phyloP scores from a whole-genome alignment of 2,329 filamentous ascomycete genomes.

The Penicillium sp. region DNA sequence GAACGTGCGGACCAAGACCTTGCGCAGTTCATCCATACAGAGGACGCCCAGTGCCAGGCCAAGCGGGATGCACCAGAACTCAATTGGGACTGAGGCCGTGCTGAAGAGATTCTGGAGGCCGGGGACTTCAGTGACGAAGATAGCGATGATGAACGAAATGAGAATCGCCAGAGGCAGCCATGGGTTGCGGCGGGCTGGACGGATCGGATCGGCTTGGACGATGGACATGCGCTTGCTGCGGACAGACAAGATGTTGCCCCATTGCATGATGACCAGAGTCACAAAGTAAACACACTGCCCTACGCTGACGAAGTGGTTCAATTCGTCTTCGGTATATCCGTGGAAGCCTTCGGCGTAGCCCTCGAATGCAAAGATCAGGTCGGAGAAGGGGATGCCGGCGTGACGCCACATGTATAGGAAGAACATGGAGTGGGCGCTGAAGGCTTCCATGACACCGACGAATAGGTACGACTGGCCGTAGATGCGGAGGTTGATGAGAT shows the following conservation, averaged over 20 bases:
- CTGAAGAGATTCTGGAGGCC: conserved; percentile 51
- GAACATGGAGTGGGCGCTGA: conserved; percentile 53
- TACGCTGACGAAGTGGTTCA: conserved; percentile 50
- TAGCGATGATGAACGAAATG: conserved; percentile 51
- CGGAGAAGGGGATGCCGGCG: conserved; percentile 48
- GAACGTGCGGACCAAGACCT: conserved; percentile 49
- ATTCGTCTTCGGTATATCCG: conserved; percentile 48
- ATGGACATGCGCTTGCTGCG: conserved; percentile 54
- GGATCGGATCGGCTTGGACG: conserved; percentile 52
- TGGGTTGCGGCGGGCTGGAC: conserved; percentile 49
- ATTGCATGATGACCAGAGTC: conserved; percentile 54
- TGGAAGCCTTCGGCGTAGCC: conserved; percentile 50
- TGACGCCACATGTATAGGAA: conserved; percentile 53
- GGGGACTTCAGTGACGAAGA: conserved; percentile 55
- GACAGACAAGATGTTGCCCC: conserved; percentile 53
- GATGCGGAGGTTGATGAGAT: conserved; percentile 53
- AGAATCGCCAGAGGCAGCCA: conserved; percentile 50
- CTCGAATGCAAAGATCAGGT: conserved; percentile 53
- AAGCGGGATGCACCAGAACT: conserved; percentile 54
- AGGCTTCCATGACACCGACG: conserved; percentile 52
- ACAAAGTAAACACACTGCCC: conserved; percentile 57
- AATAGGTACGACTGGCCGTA: conserved; percentile 55
- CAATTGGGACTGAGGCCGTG: conserved; percentile 51
- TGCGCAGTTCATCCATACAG: conserved; percentile 54
- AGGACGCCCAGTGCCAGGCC: conserved; percentile 52